Evolutionary conservation across 2,329 filamentous ascomycete species (phyloP).

Genomic region (Fusarium citri): DNA sequence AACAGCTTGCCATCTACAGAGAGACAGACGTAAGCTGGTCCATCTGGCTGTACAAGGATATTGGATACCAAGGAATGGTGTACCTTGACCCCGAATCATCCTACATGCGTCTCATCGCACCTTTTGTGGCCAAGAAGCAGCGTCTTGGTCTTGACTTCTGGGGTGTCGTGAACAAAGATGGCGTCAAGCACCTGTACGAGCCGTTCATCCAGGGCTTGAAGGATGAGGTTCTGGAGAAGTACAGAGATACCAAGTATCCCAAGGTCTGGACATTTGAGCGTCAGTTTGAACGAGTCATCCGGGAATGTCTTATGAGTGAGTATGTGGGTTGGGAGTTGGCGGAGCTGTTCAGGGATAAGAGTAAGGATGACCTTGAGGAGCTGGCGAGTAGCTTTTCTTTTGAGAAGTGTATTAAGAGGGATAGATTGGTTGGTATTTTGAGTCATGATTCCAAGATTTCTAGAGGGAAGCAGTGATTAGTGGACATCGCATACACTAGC

Average conservation of each 20-base stretch:
- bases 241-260: slow-evolving; percentile 59
- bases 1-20: slow-evolving; percentile 55
- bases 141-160: slow-evolving; percentile 65
- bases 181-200: slow-evolving; percentile 52
- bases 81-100: slow-evolving; percentile 58
- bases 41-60: slow-evolving; percentile 71
- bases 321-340: slow-evolving; percentile 66
- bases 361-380: slow-evolving; percentile 64
- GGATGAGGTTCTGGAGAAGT: slow-evolving; percentile 56
- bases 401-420: slow-evolving; percentile 64
- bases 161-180: slow-evolving; percentile 54
- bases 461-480: slow-evolving; percentile 2
- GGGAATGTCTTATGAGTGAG: slow-evolving; percentile 57
- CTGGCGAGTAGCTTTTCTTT: slow-evolving; percentile 64
- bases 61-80: slow-evolving; percentile 67
- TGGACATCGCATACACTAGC: neutral
- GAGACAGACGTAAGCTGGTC: slow-evolving; percentile 61
- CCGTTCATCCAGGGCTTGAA: slow-evolving; percentile 57
- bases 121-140: slow-evolving; percentile 68
- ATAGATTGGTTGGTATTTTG: slow-evolving; percentile 63
- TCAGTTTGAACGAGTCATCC: slow-evolving; percentile 60
- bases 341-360: slow-evolving; percentile 64
- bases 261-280: slow-evolving; percentile 62
- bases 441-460: slow-evolving; percentile 34
- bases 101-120: slow-evolving; percentile 63